Percentiles rank a stretch among this genome's conserved stretches.
These are phyloP conservation scores for Aspergillus heteromorphus DNA, from an alignment of 495 filamentous ascomycete species.

Conservation along the genomic window DNA sequence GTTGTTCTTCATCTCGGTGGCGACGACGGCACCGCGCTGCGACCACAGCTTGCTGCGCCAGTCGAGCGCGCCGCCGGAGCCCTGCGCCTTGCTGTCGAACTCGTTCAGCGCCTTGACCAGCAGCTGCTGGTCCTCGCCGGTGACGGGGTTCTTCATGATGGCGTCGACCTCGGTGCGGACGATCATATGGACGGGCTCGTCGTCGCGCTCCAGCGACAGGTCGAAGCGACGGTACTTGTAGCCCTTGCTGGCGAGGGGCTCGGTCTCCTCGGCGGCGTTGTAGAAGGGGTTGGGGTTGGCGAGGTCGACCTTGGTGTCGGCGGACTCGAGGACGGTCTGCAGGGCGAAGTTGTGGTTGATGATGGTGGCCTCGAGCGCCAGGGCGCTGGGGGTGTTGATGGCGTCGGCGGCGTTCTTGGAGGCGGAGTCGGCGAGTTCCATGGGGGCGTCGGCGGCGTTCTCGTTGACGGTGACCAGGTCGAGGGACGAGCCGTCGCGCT, in stretches of 20 bases:
- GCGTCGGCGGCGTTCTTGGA: conserved; percentile 80
- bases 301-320: conserved; percentile 72
- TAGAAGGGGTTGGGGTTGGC: conserved; percentile 94
- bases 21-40: conserved; percentile 92
- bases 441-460: conserved; percentile 92
- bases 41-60: conserved; percentile 90
- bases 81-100: conserved; percentile 96
- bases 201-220: conserved; percentile 81
- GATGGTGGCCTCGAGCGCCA: conserved; percentile 94
- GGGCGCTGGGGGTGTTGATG: conserved; percentile 84
- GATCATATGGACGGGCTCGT: conserved; percentile 85
- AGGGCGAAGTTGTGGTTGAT: conserved; percentile 99
- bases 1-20: conserved; percentile 99
- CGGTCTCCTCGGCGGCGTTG: conserved; percentile 85
- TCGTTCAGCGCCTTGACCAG: conserved; percentile 96
- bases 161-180: conserved; percentile 97
- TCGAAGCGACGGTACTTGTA: conserved; percentile 99
- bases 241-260: conserved; percentile 86
- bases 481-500: conserved; percentile 86
- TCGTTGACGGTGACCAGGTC: conserved; percentile 98
- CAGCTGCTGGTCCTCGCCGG: conserved; percentile 80
- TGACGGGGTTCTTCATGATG: conserved; percentile 86
- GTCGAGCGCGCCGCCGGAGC: conserved; percentile 87
- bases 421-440: conserved; percentile 76
- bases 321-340: conserved; percentile 82